A percentile compares a stretch with the other conserved stretches of the same genome.
Evolutionary conservation across 345 rosid genomes (phyloP).

Genomic region (Hibiscus trionum): DNA sequence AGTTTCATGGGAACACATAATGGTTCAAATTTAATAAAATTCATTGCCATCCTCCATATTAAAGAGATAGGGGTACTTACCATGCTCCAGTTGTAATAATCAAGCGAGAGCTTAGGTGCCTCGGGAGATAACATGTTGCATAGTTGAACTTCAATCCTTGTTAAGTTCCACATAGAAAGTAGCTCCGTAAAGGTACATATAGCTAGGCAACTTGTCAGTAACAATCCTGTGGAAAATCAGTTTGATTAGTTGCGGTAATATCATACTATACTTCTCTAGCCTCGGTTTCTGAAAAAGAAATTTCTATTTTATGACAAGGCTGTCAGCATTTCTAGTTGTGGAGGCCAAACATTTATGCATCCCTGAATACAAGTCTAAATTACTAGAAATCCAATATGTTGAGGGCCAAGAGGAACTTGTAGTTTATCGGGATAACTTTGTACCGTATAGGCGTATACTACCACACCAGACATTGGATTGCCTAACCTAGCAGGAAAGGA

Average conservation of each 20-base stretch:
- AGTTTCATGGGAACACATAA: neutral
- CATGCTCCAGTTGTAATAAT: conserved; percentile 88
- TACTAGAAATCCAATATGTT: neutral
- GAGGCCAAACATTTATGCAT: neutral
- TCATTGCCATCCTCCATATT: neutral
- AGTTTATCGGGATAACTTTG: neutral
- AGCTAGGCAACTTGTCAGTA: conserved; percentile 58
- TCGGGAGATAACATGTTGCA: conserved; percentile 96
- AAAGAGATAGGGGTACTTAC: conserved; percentile 31
- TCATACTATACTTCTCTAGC: neutral
- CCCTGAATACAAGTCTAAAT: neutral
- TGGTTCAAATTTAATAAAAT: neutral
- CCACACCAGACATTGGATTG: neutral
- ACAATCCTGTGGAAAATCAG: conserved; percentile 54
- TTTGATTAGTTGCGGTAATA: conserved; percentile 11
- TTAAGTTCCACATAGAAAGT: conserved; percentile 96
- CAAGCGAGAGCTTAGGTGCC: conserved; percentile 83
- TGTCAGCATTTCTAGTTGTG: neutral
- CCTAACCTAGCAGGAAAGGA: conserved; percentile 8
- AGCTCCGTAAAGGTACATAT: conserved; percentile 69
- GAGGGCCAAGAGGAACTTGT: neutral
- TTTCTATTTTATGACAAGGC: no score
- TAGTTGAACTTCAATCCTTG: conserved; percentile 84
- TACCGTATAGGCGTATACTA: neutral
- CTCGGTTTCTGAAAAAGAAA: neutral